Evolutionary conservation across 2,329 filamentous ascomycete genomes (phyloP), one percentile per base, ranked within the genome.

Genomic region (Hypoxylon sp.): DNA sequence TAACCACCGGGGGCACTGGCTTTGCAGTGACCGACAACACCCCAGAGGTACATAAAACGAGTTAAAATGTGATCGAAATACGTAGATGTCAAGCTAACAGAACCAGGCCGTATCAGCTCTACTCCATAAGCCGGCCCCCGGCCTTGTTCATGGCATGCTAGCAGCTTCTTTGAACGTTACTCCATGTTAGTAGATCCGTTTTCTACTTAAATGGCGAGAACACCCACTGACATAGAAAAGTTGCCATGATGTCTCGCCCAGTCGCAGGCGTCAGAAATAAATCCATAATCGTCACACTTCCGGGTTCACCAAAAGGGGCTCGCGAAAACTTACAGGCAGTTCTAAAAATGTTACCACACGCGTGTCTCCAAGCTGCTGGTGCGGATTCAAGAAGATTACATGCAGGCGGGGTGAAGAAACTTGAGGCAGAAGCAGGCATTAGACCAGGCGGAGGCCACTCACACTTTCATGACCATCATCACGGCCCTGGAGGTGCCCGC

Each of bases 231-330:
- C 39, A 39, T 50, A 53, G 73, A 24, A 24, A 63, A 97, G 94
- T 99, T 81, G 96, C 96, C 48, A 91, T 97, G 84, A 99, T 99
- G 96, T 93, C 96, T 57, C 89, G 96, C 50, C 96, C 96, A 3
- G 92, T 97, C 11, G 96, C 96, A 22, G 96, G 96, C 2, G 90
- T 97, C 2, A 87, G 96, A 33, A 91, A 95, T 69, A 90, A 89
- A 67, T 91, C 93, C 0, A 81, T 99, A 58, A 92, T 99, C 24
- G 82, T 98, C 69, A 99, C 96, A 0, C 84, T 99, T 3, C 96
- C 96, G 0, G 96, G 96, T 1, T 98, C 95, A 0, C 96, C 96
- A 0, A 98, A 98, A 79, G 96, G 94, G 1, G 96, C 96, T 8
- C 93, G 90, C 76, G 96, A 99, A 82, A 99, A 98, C 76, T 86